Base-by-base conservation (phyloP, 83 land plant genomes). In the Thuja plicata region DNA sequence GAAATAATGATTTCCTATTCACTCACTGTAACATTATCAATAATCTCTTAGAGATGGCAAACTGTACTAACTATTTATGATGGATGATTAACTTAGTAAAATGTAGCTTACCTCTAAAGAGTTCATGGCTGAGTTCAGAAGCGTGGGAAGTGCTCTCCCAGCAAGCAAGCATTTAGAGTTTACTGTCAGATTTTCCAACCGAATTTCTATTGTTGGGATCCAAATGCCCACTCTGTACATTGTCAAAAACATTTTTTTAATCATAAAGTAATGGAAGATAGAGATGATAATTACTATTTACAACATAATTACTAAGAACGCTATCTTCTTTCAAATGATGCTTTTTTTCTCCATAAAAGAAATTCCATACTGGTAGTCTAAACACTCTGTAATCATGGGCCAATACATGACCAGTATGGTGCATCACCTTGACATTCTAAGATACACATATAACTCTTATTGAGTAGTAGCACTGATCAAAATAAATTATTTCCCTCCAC, bases 141-240 rank as follows among this genome's bases (percentile, higher is more conserved):
- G 93, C 1, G 93, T 93, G 32, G 95, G 96, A 50, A 93, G 88
- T 27, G 94, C 94, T 87, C 96, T 92, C 12, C 85, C 90, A 1
- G 95, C 96, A 21, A 93, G 71, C 38, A 90, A 89, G 86, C 94
- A 93, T 45, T 93, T 57, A 0, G 93, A 92, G 45, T 92, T 89
- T 24, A 92, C 89, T 30, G 88, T 93, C 54, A 93, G 66, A 60
- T 92, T 81, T 89, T 90, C 89, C 35, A 90, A 93, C 32, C 93
- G 19, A 32, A 93, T 92, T 55, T 93, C 94, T 52, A 93, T 84
- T 52, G 93, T 92, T 7, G 93, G 94, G 57, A 93, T 90, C 34
- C 89, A 34, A 30, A 93, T 88, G 32, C 92, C 94, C 37, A 93
- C 93, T 38, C 94, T 92, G 89, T 35, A 34, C 32, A 35, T 32